phyloP scores from a whole-genome alignment of 1,284 basidiomycete genomes.

The Trametes versicolor region DNA sequence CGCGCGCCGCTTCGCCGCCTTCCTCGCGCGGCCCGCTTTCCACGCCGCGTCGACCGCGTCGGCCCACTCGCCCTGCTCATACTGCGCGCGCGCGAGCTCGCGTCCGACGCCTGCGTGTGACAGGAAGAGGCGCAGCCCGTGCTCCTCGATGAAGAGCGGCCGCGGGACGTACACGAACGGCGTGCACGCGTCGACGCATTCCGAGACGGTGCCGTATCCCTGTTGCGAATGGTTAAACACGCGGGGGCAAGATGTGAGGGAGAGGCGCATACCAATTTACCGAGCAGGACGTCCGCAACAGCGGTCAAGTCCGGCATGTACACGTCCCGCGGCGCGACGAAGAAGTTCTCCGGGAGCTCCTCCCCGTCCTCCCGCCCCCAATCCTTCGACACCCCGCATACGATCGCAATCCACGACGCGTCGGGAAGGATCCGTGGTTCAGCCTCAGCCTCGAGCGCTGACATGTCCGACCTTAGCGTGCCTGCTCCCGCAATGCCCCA shows the following conservation, averaged over 20 bases:
- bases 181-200: constrained; percentile 76
- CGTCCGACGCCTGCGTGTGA: constrained; percentile 68
- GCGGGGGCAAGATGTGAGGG: not conserved
- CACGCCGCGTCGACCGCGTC: constrained; percentile 64
- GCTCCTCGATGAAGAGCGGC: constrained; percentile 82
- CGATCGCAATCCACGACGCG: constrained; percentile 77
- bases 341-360: constrained; percentile 74
- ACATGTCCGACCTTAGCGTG: constrained; percentile 12
- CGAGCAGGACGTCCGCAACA: constrained; percentile 77
- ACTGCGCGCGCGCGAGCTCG: constrained; percentile 67
- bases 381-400: constrained; percentile 76
- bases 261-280: constrained; percentile 67
- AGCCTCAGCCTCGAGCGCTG: constrained; percentile 39
- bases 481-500: constrained; percentile 5
- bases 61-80: constrained; percentile 79
- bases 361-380: constrained; percentile 57
- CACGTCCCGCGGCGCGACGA: constrained; percentile 75
- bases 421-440: constrained; percentile 64
- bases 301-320: constrained; percentile 86
- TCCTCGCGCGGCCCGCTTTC: constrained; percentile 53
- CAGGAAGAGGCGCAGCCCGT: constrained; percentile 73
- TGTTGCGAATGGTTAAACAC: constrained; percentile 36
- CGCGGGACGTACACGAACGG: constrained; percentile 80
- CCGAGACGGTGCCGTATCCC: constrained; percentile 80
- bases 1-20: constrained; percentile 50